Conservation (phyloP, 768 basidiomycete species). For the Arthromyces matolae region DNA sequence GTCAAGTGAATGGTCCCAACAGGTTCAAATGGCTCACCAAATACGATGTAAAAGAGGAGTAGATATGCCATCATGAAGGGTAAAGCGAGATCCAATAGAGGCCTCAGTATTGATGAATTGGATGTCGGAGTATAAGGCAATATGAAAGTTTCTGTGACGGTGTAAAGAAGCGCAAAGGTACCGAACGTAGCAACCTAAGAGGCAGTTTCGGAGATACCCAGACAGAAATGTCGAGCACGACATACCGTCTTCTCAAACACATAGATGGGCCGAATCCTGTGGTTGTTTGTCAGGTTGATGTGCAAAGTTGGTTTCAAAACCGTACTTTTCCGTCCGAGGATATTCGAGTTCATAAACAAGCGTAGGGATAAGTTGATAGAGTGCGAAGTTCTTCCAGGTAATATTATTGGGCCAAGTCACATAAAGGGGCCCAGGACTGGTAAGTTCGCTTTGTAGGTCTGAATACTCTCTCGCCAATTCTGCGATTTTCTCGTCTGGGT, state of each 20-base stretch:
- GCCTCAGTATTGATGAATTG: conserved; percentile 69
- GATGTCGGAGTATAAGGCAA: conserved; percentile 71
- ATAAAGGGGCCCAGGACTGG: conserved; percentile 59
- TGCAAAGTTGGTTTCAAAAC: background rate
- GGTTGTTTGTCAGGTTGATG: too few species aligned
- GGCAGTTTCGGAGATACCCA: conserved; percentile 39
- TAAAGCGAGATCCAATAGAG: conserved; percentile 80
- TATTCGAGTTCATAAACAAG: conserved; percentile 97
- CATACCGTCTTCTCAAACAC: conserved; percentile 68
- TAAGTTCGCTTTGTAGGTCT: conserved; percentile 74
- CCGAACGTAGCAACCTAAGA: conserved; percentile 83
- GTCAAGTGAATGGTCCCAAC: background rate
- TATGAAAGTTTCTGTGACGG: conserved; percentile 93
- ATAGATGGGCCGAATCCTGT: conserved; percentile 72
- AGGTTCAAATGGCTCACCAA: conserved; percentile 43
- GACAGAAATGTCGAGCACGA: conserved; percentile 23
- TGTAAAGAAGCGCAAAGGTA: conserved; percentile 90
- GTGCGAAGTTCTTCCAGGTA: conserved; percentile 73
- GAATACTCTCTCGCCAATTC: conserved; percentile 71
- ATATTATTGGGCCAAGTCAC: conserved; percentile 86
- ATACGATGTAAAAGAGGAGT: conserved; percentile 81
- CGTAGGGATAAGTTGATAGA: conserved; percentile 86
- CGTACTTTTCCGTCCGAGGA: conserved; percentile 80
- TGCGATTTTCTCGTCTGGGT: conserved; percentile 63
- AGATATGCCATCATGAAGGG: conserved; percentile 95